Percentiles rank a stretch among this genome's conserved stretches.
These are phyloP conservation scores for Aspergillus steynii DNA, from an alignment of 495 filamentous ascomycete species.

Conservation along the genomic window DNA sequence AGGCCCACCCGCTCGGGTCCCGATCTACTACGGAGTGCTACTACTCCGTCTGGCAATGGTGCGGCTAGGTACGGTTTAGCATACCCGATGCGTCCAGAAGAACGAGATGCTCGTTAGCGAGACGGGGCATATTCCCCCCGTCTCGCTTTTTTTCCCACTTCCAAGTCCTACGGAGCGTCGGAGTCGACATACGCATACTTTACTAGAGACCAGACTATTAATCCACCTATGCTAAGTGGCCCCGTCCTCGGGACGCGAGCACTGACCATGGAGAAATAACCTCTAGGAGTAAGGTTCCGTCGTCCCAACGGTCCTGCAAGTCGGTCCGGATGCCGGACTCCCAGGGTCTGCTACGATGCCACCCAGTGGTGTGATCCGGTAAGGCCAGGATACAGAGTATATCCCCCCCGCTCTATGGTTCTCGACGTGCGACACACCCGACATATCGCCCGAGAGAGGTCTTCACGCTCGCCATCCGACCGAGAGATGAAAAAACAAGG, in stretches of 20 bases:
- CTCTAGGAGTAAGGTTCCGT: constrained; percentile 15
- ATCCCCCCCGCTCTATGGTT: constrained; percentile 4
- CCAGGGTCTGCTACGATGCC: constrained; percentile 14
- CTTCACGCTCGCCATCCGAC: not conserved
- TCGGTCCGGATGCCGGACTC: constrained; percentile 17
- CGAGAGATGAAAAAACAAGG: not conserved
- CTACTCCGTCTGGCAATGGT: not conserved
- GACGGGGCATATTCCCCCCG: not conserved
- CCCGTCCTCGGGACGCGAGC: not conserved
- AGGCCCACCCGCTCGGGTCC: not conserved
- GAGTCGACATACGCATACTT: not conserved
- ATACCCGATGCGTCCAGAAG: no score
- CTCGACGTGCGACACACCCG: not conserved
- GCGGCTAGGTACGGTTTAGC: no score
- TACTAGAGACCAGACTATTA: not conserved
- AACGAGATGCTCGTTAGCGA: no score
- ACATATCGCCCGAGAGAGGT: not conserved
- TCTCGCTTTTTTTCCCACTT: not conserved
- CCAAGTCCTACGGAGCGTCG: not conserved
- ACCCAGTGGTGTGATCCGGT: constrained; percentile 23
- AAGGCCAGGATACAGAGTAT: constrained; percentile 6
- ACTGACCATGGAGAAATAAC: constrained; percentile 11
- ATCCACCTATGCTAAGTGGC: not conserved
- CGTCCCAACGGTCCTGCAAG: constrained; percentile 2
- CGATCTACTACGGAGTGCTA: not conserved